A percentile compares a stretch with the other conserved stretches of the same genome.
Evolutionary conservation across 2,329 filamentous ascomycete genomes (phyloP).

Genomic region (Neonectria faginata): DNA sequence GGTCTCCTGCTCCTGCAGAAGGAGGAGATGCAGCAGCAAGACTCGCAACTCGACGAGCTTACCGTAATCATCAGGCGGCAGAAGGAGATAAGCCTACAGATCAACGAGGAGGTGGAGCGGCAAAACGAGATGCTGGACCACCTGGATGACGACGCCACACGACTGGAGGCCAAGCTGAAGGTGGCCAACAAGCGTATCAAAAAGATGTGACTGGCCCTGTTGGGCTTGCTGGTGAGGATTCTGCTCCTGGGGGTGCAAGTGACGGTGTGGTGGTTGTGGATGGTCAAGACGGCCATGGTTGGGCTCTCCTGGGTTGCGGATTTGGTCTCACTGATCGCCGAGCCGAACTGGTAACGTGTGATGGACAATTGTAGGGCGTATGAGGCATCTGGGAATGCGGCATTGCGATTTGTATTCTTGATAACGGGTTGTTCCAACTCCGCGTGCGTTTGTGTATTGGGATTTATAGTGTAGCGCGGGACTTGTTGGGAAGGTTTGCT

Average conservation of each 20-base stretch:
- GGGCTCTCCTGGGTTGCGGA: constrained; percentile 47
- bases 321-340: constrained; percentile 44
- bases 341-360: constrained; percentile 26
- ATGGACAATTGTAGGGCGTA: constrained; percentile 22
- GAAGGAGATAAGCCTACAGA: constrained; percentile 81
- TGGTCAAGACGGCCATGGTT: constrained; percentile 38
- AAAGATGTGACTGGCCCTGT: constrained; percentile 66
- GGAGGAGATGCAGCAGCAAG: constrained; percentile 80
- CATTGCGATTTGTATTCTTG: constrained; percentile 19
- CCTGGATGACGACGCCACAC: constrained; percentile 74
- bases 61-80: constrained; percentile 77
- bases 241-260: constrained; percentile 46
- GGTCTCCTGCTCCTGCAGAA: constrained; percentile 80
- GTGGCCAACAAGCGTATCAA: constrained; percentile 79
- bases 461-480: constrained; percentile 20
- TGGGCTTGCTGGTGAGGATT: constrained; percentile 42
- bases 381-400: constrained; percentile 18
- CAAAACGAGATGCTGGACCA: constrained; percentile 78
- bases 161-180: constrained; percentile 75
- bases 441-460: constrained; percentile 9
- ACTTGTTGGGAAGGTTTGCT: not conserved
- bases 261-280: constrained; percentile 49
- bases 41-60: constrained; percentile 76
- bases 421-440: constrained; percentile 16
- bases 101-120: constrained; percentile 77